Base-by-base conservation (phyloP, 1,284 basidiomycete genomes). In the Irpex lacteus region DNA sequence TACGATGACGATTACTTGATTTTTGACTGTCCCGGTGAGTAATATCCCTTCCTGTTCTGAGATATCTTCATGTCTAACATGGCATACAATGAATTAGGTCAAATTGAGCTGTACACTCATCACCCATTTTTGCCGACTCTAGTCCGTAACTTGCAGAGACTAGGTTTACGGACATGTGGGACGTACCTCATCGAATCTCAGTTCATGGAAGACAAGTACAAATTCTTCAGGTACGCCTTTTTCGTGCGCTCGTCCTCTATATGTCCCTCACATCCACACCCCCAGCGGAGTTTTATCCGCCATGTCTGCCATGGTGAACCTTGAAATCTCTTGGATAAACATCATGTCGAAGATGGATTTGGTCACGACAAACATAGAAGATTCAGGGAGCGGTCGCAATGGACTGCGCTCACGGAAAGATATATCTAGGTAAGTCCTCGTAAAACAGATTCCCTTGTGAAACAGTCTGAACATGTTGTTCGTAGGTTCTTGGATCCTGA, bases 271-370 rank as follows among this genome's bases (percentile, higher is more conserved):
- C 53, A 44, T 32, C 21, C 57, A 40, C 44, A 53, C 40, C 60
- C 55, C 18, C 72, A 95, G 96, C 63, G 98, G 98, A n/a, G 96
- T 98, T 0, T 82, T 99, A 63, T 94, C 92, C 61, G 98, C 98
- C 21, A 98, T 99, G 96, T 96, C 94, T 56, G 95, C 96, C 55
- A 99, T 99, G 98, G 93, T 99, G 61, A 96, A 96, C 70, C 85
- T 99, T 34, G 97, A 98, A 72, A 88, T 98, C 50, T 94, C 96
- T 0, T 98, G 96, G 90, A 89, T 99, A 68, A 99, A 99, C 70
- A 80, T 99, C 74, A 95, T 99, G 91, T 97, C 94, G 62, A 99
- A 99, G 79, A 99, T 99, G 97, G 98, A 99, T 76, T 84, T 99
- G 34, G 92, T 99, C 40, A 93, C 85, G 0, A 73, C 80, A 0